Evolutionary conservation across 257 asterid species (phyloP).

Genomic region (Henckelia pumila): DNA sequence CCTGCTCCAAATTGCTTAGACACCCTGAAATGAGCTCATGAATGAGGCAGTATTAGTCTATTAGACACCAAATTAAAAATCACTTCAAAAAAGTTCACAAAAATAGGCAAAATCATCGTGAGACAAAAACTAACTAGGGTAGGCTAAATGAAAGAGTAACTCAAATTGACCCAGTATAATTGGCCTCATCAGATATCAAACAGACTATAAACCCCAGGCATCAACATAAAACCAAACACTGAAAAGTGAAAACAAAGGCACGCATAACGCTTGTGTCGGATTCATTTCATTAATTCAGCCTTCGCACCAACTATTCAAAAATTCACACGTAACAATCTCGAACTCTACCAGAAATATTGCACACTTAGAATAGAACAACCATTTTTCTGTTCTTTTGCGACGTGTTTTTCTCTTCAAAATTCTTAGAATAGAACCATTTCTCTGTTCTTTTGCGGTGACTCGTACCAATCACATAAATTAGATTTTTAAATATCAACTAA

Average conservation of each 20-base stretch:
- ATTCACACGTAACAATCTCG: constrained; percentile 2
- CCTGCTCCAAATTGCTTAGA: constrained; percentile 89
- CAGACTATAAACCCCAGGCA: constrained; percentile 19
- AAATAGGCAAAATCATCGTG: constrained; percentile 11
- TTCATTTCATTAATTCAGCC: constrained; percentile 11
- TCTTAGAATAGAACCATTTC: too few species aligned
- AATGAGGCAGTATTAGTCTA: constrained; percentile 12
- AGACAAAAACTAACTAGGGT: neutral
- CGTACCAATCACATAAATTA: too few species aligned
- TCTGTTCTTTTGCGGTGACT: too few species aligned
- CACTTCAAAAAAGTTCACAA: neutral
- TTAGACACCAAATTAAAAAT: neutral
- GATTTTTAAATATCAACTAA: too few species aligned
- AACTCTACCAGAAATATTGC: too few species aligned
- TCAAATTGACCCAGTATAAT: constrained; percentile 1
- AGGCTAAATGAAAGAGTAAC: constrained; percentile 8
- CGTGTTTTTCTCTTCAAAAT: too few species aligned
- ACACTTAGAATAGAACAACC: too few species aligned
- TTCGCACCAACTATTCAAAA: neutral
- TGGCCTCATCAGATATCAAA: neutral
- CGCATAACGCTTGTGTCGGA: constrained; percentile 3
- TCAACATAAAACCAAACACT: constrained; percentile 15
- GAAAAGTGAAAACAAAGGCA: constrained; percentile 11
- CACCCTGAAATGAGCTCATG: constrained; percentile 57
- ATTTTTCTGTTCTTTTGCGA: too few species aligned